Evolutionary conservation across 306 rosid genomes (phyloP), one percentile per base, ranked within the genome.

Genomic region (Cyamopsis tetragonoloba): DNA sequence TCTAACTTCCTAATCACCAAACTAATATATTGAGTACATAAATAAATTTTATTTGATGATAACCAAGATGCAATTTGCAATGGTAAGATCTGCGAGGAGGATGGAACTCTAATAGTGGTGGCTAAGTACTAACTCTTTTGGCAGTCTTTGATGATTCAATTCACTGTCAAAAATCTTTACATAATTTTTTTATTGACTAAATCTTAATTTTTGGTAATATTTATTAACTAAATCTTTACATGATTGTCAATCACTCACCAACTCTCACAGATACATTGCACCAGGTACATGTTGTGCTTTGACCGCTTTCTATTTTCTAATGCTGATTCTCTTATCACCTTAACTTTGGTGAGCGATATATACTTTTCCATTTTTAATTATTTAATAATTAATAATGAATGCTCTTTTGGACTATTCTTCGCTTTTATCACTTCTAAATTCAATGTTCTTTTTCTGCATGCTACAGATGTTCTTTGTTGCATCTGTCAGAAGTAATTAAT

Each of bases 151-250:
- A n/a, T n/a, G n/a, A n/a, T n/a, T n/a, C n/a, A n/a, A n/a, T n/a
- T n/a, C n/a, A n/a, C n/a, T n/a, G n/a, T n/a, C n/a, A n/a, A n/a
- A n/a, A n/a, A n/a, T n/a, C n/a, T n/a, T n/a, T n/a, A n/a, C n/a
- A n/a, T n/a, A n/a, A n/a, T n/a, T n/a, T n/a, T n/a, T n/a, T n/a
- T n/a, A n/a, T n/a, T n/a, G n/a, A n/a, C n/a, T n/a, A n/a, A n/a
- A n/a, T n/a, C n/a, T n/a, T n/a, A n/a, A n/a, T n/a, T n/a, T n/a
- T n/a, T n/a, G n/a, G n/a, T n/a, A n/a, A n/a, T n/a, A n/a, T n/a
- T n/a, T n/a, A n/a, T n/a, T n/a, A n/a, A n/a, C n/a, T 44, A 39
- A 59, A 15, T 72, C 59, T 72, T 38, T 37, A 22, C 47, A 66
- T 46, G 49, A 46, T 67, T 37, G 28, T n/a, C 49, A 22, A 5